These are phyloP conservation scores for Antarctomyces pellizariae DNA, from an alignment of 495 filamentous ascomycete species.

Conservation along the genomic window DNA sequence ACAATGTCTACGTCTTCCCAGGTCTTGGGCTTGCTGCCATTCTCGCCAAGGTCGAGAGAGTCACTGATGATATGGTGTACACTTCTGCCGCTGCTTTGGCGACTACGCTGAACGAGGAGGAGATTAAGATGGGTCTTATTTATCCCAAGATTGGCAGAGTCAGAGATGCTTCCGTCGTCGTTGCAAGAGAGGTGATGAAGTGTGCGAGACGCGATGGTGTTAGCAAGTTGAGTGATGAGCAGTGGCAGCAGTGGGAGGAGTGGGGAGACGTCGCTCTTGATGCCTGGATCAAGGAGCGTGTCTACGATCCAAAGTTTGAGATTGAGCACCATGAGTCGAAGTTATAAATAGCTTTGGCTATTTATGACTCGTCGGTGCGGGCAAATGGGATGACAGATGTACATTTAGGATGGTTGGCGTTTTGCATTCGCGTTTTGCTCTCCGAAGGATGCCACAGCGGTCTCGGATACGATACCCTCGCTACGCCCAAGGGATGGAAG, in stretches of 20 bases:
- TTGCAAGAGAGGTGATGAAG: constrained; percentile 83
- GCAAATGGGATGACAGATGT: too few relatives aligned
- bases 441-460: too few relatives aligned
- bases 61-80: constrained; percentile 94
- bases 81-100: constrained; percentile 67
- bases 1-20: constrained; percentile 90
- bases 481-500: too few relatives aligned
- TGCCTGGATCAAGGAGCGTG: constrained; percentile 52
- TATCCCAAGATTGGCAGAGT: constrained; percentile 91
- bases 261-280: constrained; percentile 57
- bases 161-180: constrained; percentile 66
- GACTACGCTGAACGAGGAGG: constrained; percentile 51
- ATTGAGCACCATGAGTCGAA: too few relatives aligned
- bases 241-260: constrained; percentile 64
- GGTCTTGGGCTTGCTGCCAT: constrained; percentile 91
- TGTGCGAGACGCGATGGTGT: constrained; percentile 42
- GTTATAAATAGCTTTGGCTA: too few relatives aligned
- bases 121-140: constrained; percentile 59
- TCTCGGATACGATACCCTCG: too few relatives aligned
- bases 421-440: too few relatives aligned
- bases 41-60: constrained; percentile 62
- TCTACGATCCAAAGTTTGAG: constrained; percentile 43
- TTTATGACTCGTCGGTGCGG: too few relatives aligned
- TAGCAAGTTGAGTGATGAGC: constrained; percentile 32
- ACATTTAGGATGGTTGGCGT: too few relatives aligned